Percentiles rank a stretch among this genome's conserved stretches.
phyloP scores from a whole-genome alignment of 129 eudicot genomes.

The Centella asiatica region DNA sequence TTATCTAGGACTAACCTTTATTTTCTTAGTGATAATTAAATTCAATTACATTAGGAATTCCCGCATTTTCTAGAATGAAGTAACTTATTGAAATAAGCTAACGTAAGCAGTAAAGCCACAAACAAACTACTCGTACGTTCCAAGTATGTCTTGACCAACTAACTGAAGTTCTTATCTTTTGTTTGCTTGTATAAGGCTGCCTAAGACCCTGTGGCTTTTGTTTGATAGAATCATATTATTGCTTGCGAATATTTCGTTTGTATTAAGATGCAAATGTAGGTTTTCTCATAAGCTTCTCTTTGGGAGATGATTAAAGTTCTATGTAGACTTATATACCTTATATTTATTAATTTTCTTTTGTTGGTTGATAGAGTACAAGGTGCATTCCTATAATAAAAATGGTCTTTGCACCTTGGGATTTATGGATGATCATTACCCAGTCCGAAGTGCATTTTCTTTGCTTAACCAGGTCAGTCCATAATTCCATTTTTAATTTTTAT shows the following conservation, averaged over 20 bases:
- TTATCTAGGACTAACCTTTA: background rate
- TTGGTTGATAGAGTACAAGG: constrained; percentile 29
- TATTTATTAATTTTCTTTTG: background rate
- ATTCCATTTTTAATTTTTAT: background rate
- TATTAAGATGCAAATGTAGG: too few species aligned
- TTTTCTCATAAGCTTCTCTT: too few species aligned
- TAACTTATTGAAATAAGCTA: background rate
- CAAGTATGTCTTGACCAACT: too few species aligned
- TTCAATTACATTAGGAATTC: too few species aligned
- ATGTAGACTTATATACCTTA: too few species aligned
- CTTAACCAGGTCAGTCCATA: constrained; percentile 23
- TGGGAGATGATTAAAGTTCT: background rate
- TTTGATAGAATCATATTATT: too few species aligned
- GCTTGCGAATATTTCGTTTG: too few species aligned
- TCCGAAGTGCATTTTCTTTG: constrained; percentile 88
- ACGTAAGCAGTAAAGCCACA: too few species aligned
- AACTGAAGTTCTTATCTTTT: too few species aligned
- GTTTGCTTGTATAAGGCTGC: too few species aligned
- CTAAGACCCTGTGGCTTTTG: too few species aligned
- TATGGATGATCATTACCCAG: constrained; percentile 98
- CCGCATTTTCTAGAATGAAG: background rate
- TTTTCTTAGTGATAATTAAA: background rate
- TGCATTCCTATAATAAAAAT: constrained; percentile 47
- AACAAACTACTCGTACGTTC: too few species aligned
- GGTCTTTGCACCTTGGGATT: constrained; percentile 89